phyloP scores from a whole-genome alignment of 2,329 filamentous ascomycete genomes.

The Fusarium stilboides region DNA sequence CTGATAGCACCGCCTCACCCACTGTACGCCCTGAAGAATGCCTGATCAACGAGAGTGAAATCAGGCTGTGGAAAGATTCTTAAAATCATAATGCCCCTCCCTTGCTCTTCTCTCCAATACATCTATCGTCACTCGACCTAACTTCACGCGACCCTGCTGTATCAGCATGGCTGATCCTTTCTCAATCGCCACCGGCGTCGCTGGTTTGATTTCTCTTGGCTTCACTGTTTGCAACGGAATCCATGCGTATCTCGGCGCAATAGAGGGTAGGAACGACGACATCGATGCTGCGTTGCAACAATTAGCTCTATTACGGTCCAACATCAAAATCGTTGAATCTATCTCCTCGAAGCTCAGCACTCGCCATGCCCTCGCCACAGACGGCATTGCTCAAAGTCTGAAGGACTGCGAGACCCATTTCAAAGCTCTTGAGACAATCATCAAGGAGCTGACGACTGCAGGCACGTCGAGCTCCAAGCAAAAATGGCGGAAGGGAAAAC shows the following conservation, averaged over 20 bases:
- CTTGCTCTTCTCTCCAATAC: neutral
- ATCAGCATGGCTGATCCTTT: conserved; percentile 8
- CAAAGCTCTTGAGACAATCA: rapidly evolving
- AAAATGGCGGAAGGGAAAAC: neutral
- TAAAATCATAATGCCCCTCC: neutral
- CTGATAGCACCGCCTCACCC: neutral
- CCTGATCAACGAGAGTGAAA: neutral
- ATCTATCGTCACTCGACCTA: neutral
- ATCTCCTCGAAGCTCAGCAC: rapidly evolving
- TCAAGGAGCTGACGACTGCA: rapidly evolving
- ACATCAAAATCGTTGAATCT: neutral
- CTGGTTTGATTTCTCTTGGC: conserved; percentile 13
- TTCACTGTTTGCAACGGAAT: neutral
- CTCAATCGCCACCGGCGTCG: neutral
- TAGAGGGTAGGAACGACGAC: neutral
- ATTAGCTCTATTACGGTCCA: neutral
- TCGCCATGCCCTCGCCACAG: neutral
- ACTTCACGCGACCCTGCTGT: neutral
- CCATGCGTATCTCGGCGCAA: neutral
- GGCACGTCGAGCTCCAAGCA: rapidly evolving
- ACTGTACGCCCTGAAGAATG: too few species aligned
- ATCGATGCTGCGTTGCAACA: neutral
- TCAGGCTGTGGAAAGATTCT: neutral
- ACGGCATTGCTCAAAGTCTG: neutral
- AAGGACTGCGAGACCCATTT: neutral